Evolutionary conservation across 2,329 filamentous ascomycete species (phyloP).

Genomic region (Xylariaceae sp.): DNA sequence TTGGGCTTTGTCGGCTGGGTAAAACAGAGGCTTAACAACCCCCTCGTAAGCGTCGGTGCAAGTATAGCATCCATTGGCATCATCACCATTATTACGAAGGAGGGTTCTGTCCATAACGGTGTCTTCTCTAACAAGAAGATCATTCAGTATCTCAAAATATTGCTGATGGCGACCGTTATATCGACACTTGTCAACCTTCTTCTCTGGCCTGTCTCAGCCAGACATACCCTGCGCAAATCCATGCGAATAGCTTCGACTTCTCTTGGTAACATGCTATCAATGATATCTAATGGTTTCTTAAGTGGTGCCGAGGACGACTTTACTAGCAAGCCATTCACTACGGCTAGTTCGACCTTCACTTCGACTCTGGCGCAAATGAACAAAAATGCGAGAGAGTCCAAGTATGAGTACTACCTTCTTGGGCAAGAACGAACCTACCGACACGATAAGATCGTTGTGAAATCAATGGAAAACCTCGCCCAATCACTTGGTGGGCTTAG

Average conservation of each 20-base stretch:
- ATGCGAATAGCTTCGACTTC: constrained; percentile 70
- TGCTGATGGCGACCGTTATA: constrained; percentile 70
- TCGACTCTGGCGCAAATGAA: constrained; percentile 66
- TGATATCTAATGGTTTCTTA: constrained; percentile 79
- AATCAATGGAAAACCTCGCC: constrained; percentile 77
- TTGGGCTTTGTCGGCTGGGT: constrained; percentile 86
- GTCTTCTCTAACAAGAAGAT: constrained; percentile 80
- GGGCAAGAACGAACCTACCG: constrained; percentile 76
- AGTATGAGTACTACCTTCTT: constrained; percentile 79
- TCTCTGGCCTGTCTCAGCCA: constrained; percentile 74
- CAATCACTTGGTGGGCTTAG: constrained; percentile 87
- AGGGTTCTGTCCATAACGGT: constrained; percentile 78
- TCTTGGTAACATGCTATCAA: constrained; percentile 74
- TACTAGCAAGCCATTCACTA: constrained; percentile 59
- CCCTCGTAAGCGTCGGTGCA: constrained; percentile 77
- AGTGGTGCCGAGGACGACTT: constrained; percentile 78
- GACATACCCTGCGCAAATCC: constrained; percentile 66
- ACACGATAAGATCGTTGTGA: constrained; percentile 74
- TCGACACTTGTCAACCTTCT: constrained; percentile 72
- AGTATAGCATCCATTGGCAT: constrained; percentile 84
- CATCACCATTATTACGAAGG: constrained; percentile 86
- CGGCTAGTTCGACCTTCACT: constrained; percentile 60
- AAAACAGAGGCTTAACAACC: constrained; percentile 74
- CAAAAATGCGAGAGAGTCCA: constrained; percentile 77
- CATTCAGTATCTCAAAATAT: constrained; percentile 75